Evolutionary conservation across 106 monocot species (phyloP).

Genomic region (Acorus calamus): DNA sequence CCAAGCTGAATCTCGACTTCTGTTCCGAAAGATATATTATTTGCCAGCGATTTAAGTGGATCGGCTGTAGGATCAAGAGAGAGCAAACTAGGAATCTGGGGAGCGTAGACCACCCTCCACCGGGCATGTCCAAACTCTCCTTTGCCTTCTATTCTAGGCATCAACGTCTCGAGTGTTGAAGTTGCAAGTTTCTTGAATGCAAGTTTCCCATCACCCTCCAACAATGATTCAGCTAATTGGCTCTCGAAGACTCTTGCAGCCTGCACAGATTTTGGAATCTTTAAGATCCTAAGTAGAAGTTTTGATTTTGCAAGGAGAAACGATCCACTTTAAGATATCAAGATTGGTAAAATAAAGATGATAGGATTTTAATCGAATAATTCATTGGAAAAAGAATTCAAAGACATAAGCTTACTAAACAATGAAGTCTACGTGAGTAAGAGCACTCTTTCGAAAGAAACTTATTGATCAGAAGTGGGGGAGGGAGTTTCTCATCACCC

Average conservation of each 20-base stretch:
- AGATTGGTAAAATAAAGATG: too few species aligned
- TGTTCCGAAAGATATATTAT: constrained; percentile 90
- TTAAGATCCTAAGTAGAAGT: not conserved
- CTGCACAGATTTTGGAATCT: constrained; percentile 20
- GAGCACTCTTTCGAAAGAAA: too few species aligned
- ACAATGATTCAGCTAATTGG: constrained; percentile 83
- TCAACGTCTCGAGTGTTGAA: constrained; percentile 87
- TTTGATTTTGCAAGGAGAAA: too few species aligned
- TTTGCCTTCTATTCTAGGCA: constrained; percentile 98
- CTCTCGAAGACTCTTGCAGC: constrained; percentile 96
- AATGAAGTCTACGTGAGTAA: too few species aligned
- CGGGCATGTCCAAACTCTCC: constrained; percentile 97
- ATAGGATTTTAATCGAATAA: too few species aligned
- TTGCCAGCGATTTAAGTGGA: constrained; percentile 88
- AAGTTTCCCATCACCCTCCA: constrained; percentile 91
- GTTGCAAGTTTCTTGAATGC: constrained; percentile 99
- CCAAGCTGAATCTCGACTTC: constrained; percentile 99
- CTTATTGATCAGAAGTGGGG: too few species aligned
- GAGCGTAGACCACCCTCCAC: constrained; percentile 97
- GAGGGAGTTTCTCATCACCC: too few species aligned
- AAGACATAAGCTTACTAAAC: too few species aligned
- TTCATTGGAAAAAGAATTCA: too few species aligned
- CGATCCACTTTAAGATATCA: too few species aligned
- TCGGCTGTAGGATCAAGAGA: constrained; percentile 88
- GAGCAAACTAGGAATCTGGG: constrained; percentile 88